Base-by-base conservation (phyloP, 2,329 filamentous ascomycete species). In the Colletotrichum sp. region DNA sequence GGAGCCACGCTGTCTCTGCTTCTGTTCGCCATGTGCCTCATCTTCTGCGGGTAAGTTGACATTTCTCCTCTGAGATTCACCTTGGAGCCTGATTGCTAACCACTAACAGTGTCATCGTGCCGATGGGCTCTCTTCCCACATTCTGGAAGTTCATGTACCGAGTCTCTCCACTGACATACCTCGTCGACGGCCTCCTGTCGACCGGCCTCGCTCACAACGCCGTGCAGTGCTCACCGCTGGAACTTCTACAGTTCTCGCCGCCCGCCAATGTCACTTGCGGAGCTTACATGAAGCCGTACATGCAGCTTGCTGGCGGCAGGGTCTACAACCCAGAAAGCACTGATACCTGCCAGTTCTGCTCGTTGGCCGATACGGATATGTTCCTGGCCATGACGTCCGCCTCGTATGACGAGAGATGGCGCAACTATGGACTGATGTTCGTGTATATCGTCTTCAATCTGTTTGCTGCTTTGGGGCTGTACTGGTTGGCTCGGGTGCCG, bases 121-220 rank as follows among this genome's bases (percentile, higher is more conserved):
- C 87, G 0, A 90, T 91, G 1, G 80, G 80, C 0, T 84, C 86
- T 1, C 88, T 95, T 4, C 93, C 93, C 0, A 86, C 89, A 4
- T 94, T 94, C 85, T 95, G 93, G 93, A 91, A 90, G 69, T 93
- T 93, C 85, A 93, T 93, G 91, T 94, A 94, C 82, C 88, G 91
- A 30, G 85, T 92, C 59, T 93, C 91, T 0, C 93, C 93, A 1
- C 91, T 94, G 78, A 94, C 92, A 0, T 95, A 95, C 81, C 85
- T 94, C 19, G 88, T 94, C 64, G 86, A 88, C 30, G 92, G 91
- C 8, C 88, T 95, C 81, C 85, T 94, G 66, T 81, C 81, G 0
- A 75, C 80, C 0, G 78, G 80, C 0, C 76, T 83, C 0, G 79
- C 79, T 2, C 77, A 79, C 1, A 77, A 78, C 0, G 13, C 77